Evolutionary conservation across 495 filamentous ascomycete species (phyloP).

Genomic region (Lasiosphaeria hispida): DNA sequence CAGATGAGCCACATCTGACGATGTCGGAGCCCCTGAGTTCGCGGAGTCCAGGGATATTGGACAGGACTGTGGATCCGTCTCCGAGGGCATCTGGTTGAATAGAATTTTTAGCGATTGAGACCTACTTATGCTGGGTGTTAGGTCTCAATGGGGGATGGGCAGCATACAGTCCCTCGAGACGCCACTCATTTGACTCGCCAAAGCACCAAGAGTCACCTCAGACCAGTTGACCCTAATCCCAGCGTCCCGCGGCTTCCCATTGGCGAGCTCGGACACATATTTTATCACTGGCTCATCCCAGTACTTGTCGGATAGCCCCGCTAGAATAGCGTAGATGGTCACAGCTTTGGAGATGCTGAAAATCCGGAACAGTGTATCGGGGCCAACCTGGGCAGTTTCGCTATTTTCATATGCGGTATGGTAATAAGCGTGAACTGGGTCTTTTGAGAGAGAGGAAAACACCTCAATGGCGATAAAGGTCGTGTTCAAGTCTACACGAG

Average conservation of each 20-base stretch:
- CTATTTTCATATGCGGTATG: no score
- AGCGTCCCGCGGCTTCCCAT: no score
- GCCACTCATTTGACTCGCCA: constrained; percentile 17
- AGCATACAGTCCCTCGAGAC: constrained; percentile 14
- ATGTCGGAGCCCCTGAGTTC: constrained; percentile 4
- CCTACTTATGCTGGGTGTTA: background rate
- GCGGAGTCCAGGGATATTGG: constrained; percentile 8
- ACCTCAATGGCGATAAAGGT: no score
- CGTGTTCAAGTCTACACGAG: no score
- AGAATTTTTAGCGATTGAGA: constrained; percentile 5
- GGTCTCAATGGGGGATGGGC: background rate
- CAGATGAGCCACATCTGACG: constrained; percentile 10
- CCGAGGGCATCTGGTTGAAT: no score
- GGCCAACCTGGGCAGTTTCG: no score
- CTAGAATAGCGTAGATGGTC: no score
- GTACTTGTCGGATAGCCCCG: background rate
- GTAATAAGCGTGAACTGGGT: no score
- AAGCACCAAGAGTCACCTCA: constrained; percentile 14
- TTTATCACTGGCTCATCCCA: constrained; percentile 7
- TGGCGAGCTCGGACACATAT: constrained; percentile 9
- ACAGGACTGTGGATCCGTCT: background rate
- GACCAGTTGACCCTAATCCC: constrained; percentile 17
- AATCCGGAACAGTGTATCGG: no score
- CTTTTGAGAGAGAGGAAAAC: no score
- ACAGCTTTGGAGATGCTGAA: no score